Percentiles rank a stretch among this genome's conserved stretches.
Evolutionary conservation across 1,284 basidiomycete species (phyloP).

Genomic region (Naganishia sp.): DNA sequence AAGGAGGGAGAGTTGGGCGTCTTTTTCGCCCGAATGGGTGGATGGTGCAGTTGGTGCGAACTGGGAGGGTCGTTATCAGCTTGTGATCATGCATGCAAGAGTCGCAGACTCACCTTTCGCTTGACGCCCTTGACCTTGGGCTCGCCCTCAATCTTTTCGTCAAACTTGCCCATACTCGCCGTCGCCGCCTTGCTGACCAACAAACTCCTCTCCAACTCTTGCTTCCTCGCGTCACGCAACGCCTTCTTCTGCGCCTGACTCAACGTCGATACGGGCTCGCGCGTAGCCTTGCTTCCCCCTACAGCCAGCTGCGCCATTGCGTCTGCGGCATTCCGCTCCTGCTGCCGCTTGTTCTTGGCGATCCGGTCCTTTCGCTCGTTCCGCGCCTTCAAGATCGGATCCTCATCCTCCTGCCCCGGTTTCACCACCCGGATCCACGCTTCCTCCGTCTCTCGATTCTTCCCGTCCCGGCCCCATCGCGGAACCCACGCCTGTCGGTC

Average conservation of each 20-base stretch:
- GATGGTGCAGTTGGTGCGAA: constrained; percentile 74
- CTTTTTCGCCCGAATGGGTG: constrained; percentile 67
- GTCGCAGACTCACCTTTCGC: constrained; percentile 69
- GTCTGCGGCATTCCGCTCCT: constrained; percentile 73
- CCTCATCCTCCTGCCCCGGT: constrained; percentile 69
- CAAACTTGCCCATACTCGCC: constrained; percentile 88
- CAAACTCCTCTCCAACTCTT: constrained; percentile 73
- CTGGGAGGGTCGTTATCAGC: constrained; percentile 52
- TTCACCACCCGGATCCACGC: constrained; percentile 94
- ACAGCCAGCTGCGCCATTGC: constrained; percentile 45
- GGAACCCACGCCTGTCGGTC: constrained; percentile 90
- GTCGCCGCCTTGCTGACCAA: constrained; percentile 80
- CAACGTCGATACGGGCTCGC: constrained; percentile 20
- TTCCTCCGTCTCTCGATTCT: constrained; percentile 83
- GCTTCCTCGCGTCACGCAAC: constrained; percentile 63
- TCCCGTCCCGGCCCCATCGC: constrained; percentile 87
- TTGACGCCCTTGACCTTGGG: constrained; percentile 84
- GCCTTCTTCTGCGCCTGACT: constrained; percentile 39
- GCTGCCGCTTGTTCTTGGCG: constrained; percentile 82
- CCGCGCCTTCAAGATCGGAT: constrained; percentile 75
- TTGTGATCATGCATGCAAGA: neutral
- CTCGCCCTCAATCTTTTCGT: constrained; percentile 85
- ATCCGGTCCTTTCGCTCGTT: constrained; percentile 76
- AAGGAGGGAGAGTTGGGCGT: constrained; percentile 71
- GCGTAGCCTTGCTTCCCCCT: constrained; percentile 27